Evolutionary conservation across 2,329 filamentous ascomycete species (phyloP), one percentile per base, ranked within the genome.

Genomic region (Parafenestella ontariensis): DNA sequence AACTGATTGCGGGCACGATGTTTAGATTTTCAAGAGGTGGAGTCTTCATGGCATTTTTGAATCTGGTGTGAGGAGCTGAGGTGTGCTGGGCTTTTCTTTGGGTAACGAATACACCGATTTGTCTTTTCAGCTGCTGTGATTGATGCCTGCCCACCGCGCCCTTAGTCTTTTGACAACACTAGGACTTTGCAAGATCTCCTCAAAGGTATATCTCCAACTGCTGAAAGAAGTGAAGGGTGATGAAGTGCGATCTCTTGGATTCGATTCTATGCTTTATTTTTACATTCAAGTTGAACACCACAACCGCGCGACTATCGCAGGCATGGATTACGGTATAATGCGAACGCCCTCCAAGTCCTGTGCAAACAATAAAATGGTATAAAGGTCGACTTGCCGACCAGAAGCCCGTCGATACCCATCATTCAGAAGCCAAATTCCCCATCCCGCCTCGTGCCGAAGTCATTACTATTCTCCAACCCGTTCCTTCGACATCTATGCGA

Each of bases 311-410:
- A 48, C 43, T 24, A 56, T 59, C 55, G 54, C 56, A 52, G 49
- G 33, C 48, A 59, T 61, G 60, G 61, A 70, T 69, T 69, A 71
- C 68, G 71, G 71, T 75, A 75, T 75, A 74, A 72, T 70, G 71
- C 71, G 53, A 69, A 72, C 62, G 58, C 58, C 62, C 47, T 15
- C 10, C 15, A 52, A 45, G 36, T 50, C 45, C 41, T 29, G 24
- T 42, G 4, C 49, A 29, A 55, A 48, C 50, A 56, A 60, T 54
- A 58, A 60, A 59, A 61, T 65, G 64, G 63, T 70, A 68, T 68
- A 62, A 67, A 62, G 60, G 59, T 56, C 44, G 45, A 47, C 40
- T 48, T 55, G 52, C 59, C 48, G 52, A 51, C 54, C 55, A 61
- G 59, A 62, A 69, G 61, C 58, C 54, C 55, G 47, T 54, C 51